Conservation (phyloP, 2,329 filamentous ascomycete species). For the Dichotomopilus funicola region DNA sequence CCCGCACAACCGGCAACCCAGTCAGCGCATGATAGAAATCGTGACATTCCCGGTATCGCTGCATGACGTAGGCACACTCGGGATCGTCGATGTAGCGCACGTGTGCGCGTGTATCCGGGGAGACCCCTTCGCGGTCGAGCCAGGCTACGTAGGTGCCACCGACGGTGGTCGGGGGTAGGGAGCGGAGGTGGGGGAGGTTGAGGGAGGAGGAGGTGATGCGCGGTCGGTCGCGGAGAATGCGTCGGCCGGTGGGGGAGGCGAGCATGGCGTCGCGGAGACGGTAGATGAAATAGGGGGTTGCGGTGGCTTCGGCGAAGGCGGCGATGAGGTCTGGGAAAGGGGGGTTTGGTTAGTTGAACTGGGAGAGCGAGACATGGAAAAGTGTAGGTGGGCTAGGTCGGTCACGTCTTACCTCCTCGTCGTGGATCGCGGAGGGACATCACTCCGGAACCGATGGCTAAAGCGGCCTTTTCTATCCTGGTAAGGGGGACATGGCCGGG, state of each 20-base stretch:
- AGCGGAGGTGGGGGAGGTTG: constrained; percentile 61
- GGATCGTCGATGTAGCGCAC: constrained; percentile 92
- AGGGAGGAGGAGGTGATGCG: constrained; percentile 74
- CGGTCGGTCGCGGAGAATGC: constrained; percentile 84
- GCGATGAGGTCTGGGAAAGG: constrained; percentile 69
- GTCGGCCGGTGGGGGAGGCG: constrained; percentile 69
- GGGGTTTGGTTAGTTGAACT: neutral
- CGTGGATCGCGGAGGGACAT: constrained; percentile 66
- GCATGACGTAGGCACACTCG: constrained; percentile 97
- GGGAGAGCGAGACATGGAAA: neutral
- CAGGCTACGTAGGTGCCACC: constrained; percentile 79
- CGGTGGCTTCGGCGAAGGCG: constrained; percentile 86
- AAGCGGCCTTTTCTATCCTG: constrained; percentile 62
- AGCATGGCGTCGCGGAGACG: constrained; percentile 92
- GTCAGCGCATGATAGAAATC: constrained; percentile 97
- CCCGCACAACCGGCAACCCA: constrained; percentile 81
- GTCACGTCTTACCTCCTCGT: constrained; percentile 55
- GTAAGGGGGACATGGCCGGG: constrained; percentile 89
- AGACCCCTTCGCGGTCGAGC: constrained; percentile 91
- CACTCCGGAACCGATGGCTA: constrained; percentile 60
- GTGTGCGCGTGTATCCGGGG: constrained; percentile 74
- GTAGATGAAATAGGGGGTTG: constrained; percentile 90
- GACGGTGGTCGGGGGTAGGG: constrained; percentile 65
- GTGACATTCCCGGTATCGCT: constrained; percentile 93
- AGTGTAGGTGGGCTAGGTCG: neutral